Evolutionary conservation across 306 rosid species (phyloP).

Genomic region (Pueraria montana): DNA sequence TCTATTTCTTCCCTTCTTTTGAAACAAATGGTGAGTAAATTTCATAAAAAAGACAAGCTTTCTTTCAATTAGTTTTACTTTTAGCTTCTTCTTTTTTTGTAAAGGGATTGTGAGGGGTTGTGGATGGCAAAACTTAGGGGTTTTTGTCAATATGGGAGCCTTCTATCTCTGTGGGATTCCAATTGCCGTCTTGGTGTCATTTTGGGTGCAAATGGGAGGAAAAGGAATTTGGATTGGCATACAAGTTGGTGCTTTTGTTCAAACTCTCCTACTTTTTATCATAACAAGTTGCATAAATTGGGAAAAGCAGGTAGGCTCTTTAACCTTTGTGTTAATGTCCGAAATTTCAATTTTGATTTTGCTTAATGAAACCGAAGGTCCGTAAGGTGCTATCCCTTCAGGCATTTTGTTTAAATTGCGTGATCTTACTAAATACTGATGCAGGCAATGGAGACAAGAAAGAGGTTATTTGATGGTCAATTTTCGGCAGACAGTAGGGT

Average conservation of each 20-base stretch:
- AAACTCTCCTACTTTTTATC: conserved; percentile 49
- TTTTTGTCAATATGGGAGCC: conserved; percentile 70
- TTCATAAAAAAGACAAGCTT: no score
- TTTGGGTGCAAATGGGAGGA: conserved; percentile 58
- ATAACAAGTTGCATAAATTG: conserved; percentile 57
- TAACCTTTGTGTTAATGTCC: not conserved
- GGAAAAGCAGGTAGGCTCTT: conserved; percentile 58
- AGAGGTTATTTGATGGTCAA: conserved; percentile 11
- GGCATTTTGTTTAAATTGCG: no score
- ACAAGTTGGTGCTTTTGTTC: conserved; percentile 64
- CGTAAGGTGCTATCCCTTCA: no score
- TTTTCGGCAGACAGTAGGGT: conserved; percentile 15
- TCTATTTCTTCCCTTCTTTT: no score
- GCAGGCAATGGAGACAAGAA: conserved; percentile 6
- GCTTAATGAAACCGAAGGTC: no score
- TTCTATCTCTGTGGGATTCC: conserved; percentile 80
- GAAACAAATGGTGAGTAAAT: not conserved
- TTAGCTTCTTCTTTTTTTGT: no score
- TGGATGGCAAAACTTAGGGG: conserved; percentile 84
- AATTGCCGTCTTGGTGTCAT: conserved; percentile 58
- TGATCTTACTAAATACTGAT: no score
- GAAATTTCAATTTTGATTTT: not conserved
- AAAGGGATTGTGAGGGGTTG: conserved; percentile 76
- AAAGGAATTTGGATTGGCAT: conserved; percentile 79
- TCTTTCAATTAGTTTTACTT: no score